Evolutionary conservation across 2,329 filamentous ascomycete genomes (phyloP).

Genomic region (Trichophyton mentagrophytes): DNA sequence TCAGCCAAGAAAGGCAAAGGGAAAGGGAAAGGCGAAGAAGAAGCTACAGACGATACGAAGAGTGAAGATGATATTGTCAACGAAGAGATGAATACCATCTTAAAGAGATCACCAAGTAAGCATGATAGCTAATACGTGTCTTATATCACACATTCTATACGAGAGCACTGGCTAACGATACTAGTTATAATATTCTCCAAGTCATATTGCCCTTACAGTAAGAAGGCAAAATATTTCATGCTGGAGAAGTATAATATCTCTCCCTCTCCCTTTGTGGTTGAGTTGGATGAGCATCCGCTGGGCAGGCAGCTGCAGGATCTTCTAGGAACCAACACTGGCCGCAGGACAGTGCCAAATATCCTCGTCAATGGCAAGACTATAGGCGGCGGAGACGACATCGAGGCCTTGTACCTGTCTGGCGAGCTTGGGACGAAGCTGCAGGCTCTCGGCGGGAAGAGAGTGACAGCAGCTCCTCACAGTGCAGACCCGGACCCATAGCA

Average conservation of each 20-base stretch:
- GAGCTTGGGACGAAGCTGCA: constrained; percentile 59
- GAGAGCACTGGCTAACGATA: neutral
- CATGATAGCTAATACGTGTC: too few species aligned
- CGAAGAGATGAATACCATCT: constrained; percentile 59
- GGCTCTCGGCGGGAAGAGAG: constrained; percentile 57
- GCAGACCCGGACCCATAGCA: neutral
- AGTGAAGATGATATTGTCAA: constrained; percentile 39
- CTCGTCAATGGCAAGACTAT: constrained; percentile 79
- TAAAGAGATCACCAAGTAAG: constrained; percentile 75
- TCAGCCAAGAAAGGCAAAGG: constrained; percentile 39
- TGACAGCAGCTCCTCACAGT: constrained; percentile 29
- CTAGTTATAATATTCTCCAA: constrained; percentile 94
- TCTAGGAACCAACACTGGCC: constrained; percentile 60
- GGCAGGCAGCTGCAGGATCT: constrained; percentile 60
- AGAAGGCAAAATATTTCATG: constrained; percentile 71
- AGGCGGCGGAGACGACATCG: constrained; percentile 78
- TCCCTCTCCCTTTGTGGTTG: constrained; percentile 74
- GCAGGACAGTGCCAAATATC: constrained; percentile 82
- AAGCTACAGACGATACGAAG: constrained; percentile 14
- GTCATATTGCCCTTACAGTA: constrained; percentile 77
- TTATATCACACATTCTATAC: neutral
- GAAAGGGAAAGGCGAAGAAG: constrained; percentile 25
- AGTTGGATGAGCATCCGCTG: constrained; percentile 71
- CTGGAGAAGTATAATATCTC: constrained; percentile 73
- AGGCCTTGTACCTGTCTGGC: constrained; percentile 53